Conservation (phyloP, 495 filamentous ascomycete species). For the Aspergillus leporis region DNA sequence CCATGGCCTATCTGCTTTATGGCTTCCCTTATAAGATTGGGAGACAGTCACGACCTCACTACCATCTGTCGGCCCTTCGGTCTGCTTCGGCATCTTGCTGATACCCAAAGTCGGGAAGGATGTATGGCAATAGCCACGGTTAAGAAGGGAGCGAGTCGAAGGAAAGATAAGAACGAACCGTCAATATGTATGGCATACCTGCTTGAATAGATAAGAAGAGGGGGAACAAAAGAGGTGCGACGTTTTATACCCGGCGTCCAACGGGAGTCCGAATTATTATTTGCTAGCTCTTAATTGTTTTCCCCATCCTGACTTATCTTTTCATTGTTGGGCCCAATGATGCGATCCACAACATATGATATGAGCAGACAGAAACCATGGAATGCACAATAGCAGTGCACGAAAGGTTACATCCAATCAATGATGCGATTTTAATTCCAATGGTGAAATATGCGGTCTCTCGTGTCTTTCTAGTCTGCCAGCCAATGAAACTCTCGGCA, state of each 20-base stretch:
- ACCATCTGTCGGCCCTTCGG: neutral
- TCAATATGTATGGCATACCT: neutral
- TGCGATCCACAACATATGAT: neutral
- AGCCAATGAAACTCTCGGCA: neutral
- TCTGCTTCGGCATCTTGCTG: neutral
- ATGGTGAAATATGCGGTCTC: neutral
- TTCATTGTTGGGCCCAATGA: neutral
- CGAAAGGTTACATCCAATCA: neutral
- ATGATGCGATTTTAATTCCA: neutral
- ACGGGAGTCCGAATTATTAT: neutral
- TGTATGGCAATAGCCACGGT: neutral
- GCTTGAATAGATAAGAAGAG: neutral
- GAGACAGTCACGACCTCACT: neutral
- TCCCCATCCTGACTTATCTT: too few relatives aligned
- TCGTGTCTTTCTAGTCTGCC: neutral
- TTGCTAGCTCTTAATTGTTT: neutral
- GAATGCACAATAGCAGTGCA: too few relatives aligned
- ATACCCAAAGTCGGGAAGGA: neutral
- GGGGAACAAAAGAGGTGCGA: neutral
- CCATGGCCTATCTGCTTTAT: neutral
- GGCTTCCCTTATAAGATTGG: neutral
- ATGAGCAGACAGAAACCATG: neutral
- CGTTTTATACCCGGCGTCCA: neutral
- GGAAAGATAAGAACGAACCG: neutral
- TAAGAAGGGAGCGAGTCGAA: neutral